Conservation (phyloP, 345 rosid species). For the Linum lewisii region DNA sequence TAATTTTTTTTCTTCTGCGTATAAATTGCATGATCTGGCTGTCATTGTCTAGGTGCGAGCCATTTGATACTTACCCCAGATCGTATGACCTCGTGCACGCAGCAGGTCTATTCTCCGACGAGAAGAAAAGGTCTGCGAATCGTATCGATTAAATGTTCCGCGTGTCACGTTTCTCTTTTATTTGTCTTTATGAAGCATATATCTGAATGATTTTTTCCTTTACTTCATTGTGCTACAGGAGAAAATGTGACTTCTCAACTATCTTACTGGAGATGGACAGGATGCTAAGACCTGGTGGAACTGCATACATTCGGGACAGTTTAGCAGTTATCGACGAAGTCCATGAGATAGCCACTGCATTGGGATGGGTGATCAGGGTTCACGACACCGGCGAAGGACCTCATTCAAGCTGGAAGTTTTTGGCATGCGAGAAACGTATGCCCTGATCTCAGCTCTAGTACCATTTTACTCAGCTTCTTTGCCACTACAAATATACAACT, state of each 20-base stretch:
- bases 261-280: slow-evolving; percentile 62
- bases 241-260: slow-evolving; percentile 40
- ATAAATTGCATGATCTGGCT: background rate
- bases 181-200: background rate
- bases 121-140: slow-evolving; percentile 38
- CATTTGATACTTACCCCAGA: slow-evolving; percentile 59
- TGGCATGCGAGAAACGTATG: slow-evolving; percentile 45
- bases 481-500: no score
- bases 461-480: background rate
- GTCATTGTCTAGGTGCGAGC: slow-evolving; percentile 39
- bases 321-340: slow-evolving; percentile 39
- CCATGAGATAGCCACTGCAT: slow-evolving; percentile 33
- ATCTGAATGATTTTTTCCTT: background rate
- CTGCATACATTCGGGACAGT: slow-evolving; percentile 42
- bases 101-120: slow-evolving; percentile 46
- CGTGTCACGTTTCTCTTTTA: background rate
- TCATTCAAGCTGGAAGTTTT: slow-evolving; percentile 48
- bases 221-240: slow-evolving; percentile 6
- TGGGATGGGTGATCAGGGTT: slow-evolving; percentile 39
- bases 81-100: slow-evolving; percentile 59
- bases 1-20: no score
- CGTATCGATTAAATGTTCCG: background rate
- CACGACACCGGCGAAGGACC: slow-evolving; percentile 53
- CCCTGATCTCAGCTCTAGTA: slow-evolving; percentile 5
- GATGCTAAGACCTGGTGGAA: slow-evolving; percentile 48